Evolutionary conservation across 345 rosid genomes (phyloP), one percentile per base, ranked within the genome.

Genomic region (Salix viminalis): DNA sequence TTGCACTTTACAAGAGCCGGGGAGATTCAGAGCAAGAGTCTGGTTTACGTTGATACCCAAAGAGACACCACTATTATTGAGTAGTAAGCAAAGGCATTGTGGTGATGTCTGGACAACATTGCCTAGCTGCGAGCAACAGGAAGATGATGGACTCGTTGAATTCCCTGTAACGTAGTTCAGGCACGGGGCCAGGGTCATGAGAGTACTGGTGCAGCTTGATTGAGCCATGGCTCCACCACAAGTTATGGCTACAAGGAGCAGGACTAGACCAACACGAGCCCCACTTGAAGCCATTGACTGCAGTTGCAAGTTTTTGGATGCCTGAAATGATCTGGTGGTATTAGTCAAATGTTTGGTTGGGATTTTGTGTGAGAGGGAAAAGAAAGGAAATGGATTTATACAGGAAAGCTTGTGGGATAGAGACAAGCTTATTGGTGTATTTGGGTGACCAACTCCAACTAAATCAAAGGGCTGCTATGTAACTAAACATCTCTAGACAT

Each of bases 11-110:
- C 96, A 94, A 56, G 87, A 86, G 60, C 83, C 80, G 24, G 98
- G 94, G 69, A 92, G 92, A 34, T 86, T 78, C 67, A 92, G 67
- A 67, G 96, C 94, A 21, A 78, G 88, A 65, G 94, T 94, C 71
- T 85, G 90, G 83, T 90, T 94, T 32, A 94, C 82, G 80, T 41
- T 78, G 68, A 90, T 75, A 7, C 94, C 93, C 37, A 87, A 32
- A 14, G 87, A 78, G 36, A 89, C 87, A 26, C 79, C 85, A 8
- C 83, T 86, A 39, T 85, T 76, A 16, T 79, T 88, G 73, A 92
- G 84, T 64, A 82, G 87, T 24, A 89, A 71, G 82, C 94, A 94
- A 62, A 90, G 88, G 84, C 93, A 92, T 67, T 80, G 87, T 8
- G 97, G 97, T 9, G 87, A 86, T 26, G 89, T 80, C 73, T 83